Evolutionary conservation across 78 protist species (phyloP).

Genomic region (Chrysochromulina parva): DNA sequence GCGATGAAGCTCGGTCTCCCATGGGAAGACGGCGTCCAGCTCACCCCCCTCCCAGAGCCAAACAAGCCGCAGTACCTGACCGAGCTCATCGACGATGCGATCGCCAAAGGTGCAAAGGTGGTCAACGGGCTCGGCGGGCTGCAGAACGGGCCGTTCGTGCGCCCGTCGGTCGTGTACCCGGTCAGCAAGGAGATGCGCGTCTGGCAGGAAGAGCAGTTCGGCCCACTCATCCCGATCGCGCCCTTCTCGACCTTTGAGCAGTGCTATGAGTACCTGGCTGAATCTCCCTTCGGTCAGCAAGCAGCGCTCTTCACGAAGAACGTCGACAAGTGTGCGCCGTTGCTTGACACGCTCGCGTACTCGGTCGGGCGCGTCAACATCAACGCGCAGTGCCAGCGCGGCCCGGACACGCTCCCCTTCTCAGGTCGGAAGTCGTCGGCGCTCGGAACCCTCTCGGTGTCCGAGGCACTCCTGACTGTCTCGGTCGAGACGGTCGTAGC

Average conservation of each 20-base stretch:
- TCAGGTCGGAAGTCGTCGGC: conserved; percentile 53
- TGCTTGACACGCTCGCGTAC: conserved; percentile 37
- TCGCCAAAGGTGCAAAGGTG: conserved; percentile 37
- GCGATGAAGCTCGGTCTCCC: conserved; percentile 46
- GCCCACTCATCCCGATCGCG: conserved; percentile 42
- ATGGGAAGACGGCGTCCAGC: conserved; percentile 31
- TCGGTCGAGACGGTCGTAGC: not conserved
- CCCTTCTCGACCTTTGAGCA: not conserved
- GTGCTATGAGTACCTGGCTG: not conserved
- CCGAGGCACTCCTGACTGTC: not conserved
- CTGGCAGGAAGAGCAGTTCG: conserved; percentile 60
- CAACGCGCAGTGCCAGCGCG: conserved; percentile 59
- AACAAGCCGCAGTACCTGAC: not conserved
- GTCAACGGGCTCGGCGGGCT: not conserved
- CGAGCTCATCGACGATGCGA: conserved; percentile 19
- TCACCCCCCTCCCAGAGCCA: conserved; percentile 61
- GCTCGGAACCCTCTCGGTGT: conserved; percentile 37
- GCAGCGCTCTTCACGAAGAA: conserved; percentile 18
- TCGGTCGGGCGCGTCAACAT: conserved; percentile 44
- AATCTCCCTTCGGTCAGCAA: conserved; percentile 37
- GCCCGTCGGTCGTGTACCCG: conserved; percentile 30
- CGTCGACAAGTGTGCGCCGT: not conserved
- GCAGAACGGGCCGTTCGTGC: not conserved
- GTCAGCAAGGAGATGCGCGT: conserved; percentile 26
- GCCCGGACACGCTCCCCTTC: conserved; percentile 33